Conservation (phyloP, 768 basidiomycete species). For the Asterophora lycoperdoides region DNA sequence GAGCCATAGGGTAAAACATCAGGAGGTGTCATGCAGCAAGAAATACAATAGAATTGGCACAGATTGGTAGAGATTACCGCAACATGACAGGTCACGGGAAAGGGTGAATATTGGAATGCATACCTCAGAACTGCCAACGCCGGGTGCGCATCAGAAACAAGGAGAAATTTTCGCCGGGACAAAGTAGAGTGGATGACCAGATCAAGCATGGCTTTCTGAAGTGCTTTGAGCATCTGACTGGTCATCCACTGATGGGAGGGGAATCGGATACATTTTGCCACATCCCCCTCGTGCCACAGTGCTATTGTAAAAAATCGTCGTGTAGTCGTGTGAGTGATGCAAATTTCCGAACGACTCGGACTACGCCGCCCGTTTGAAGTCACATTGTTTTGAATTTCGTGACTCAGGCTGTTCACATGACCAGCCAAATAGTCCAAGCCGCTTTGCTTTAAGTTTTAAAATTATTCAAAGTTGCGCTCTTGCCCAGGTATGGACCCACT, state of each 20-base stretch:
- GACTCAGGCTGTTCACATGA: not conserved
- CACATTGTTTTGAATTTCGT: too few species aligned
- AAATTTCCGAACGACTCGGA: too few species aligned
- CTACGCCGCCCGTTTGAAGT: too few species aligned
- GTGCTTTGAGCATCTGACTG: not conserved
- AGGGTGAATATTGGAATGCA: not conserved
- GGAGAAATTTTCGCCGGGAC: not conserved
- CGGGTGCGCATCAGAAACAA: not conserved
- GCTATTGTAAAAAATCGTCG: too few species aligned
- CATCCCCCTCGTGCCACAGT: too few species aligned
- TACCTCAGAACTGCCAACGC: not conserved
- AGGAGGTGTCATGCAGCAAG: not conserved
- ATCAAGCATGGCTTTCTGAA: not conserved
- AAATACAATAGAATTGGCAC: not conserved
- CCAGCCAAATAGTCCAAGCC: not conserved
- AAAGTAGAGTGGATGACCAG: not conserved
- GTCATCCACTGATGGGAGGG: not conserved
- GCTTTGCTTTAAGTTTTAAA: too few species aligned
- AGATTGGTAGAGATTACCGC: too few species aligned
- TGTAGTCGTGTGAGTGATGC: not conserved
- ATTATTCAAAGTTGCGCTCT: too few species aligned
- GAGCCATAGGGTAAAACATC: not conserved
- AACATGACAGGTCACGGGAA: not conserved
- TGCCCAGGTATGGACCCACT: conserved; percentile 11
- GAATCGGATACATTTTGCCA: too few species aligned